Percentiles rank a stretch among this genome's conserved stretches.
Conservation (phyloP, 208 protist species). For the Balamuthia mandrillaris region DNA sequence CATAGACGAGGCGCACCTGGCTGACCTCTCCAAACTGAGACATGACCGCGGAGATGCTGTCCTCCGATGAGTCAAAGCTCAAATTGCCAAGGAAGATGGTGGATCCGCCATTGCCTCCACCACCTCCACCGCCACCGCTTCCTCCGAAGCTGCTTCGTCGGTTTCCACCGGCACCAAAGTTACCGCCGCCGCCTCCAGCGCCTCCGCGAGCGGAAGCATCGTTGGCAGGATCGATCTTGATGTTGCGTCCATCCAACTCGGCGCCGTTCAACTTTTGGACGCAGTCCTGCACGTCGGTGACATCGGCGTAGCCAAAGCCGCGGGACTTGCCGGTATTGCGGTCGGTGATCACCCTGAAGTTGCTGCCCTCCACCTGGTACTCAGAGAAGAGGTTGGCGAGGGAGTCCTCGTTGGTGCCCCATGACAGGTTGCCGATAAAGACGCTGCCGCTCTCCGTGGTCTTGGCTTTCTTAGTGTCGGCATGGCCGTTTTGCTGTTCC, state of each 20-base stretch:
- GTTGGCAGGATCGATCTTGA: not conserved
- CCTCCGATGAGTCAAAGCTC: not conserved
- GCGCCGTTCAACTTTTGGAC: not conserved
- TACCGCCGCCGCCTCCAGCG: not conserved
- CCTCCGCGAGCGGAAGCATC: not conserved
- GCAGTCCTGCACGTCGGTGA: not conserved
- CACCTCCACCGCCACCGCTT: not conserved
- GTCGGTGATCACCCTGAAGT: not conserved
- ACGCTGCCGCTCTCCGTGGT: not conserved
- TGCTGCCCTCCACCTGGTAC: not conserved
- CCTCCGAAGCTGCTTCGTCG: not conserved
- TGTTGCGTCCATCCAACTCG: not conserved
- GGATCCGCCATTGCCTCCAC: not conserved
- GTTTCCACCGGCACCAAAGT: not conserved
- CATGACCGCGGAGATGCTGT: slow-evolving; percentile 1
- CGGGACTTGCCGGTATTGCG: not conserved
- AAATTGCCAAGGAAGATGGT: slow-evolving; percentile 19
- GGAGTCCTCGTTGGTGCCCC: not conserved
- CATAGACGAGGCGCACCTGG: not conserved
- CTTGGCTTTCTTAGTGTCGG: slow-evolving; percentile 5
- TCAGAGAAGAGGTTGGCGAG: not conserved
- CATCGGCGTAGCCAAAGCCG: not conserved
- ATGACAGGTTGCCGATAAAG: slow-evolving; percentile 14
- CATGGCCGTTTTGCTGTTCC: too few species aligned
- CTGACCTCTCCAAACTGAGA: not conserved